Evolutionary conservation across 2,329 filamentous ascomycete genomes (phyloP), one percentile per base, ranked within the genome.

Genomic region (Xylaria sp.): DNA sequence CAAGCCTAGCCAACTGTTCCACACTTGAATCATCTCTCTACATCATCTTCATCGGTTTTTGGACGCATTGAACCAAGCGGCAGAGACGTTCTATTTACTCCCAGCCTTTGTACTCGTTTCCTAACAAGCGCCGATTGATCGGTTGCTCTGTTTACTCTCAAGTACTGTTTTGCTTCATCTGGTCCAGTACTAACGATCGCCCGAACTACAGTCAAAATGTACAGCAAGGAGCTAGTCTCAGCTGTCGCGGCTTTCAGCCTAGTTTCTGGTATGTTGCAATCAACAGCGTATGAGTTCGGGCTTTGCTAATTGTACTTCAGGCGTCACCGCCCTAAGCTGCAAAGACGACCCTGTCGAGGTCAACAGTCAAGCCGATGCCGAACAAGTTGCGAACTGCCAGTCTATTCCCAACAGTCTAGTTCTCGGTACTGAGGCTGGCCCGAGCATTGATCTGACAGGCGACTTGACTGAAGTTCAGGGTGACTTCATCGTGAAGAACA

Each of bases 341-440:
- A 76, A 77, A 58, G 76, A 80, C 69, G 67, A 77, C 61, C 83
- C 83, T 20, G 81, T 83, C 70, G 90, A 88, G 74, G 85, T 94
- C 83, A 86, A 86, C 80, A 90, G 87, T 81, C 87, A 84, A 64
- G 87, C 88, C 75, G 87, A 92, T 78, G 89, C 88, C 66, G 85
- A 85, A 20, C 80, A 79, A 58, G 83, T 95, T 69, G 80, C 86
- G 63, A 77, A 79, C 72, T 97, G 94, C 87, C 79, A 82, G n/a
- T 91, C 88, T 65, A 86, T 93, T 78, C 82, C 87, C 61, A 94
- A 92, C 77, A 86, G 88, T 79, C 84, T 97, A 70, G 85, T 88
- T 72, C 86, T 97, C 73, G 86, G 85, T 70, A 83, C 84, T 46
- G 78, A 80, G 61, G 85, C 89, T 48, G 81, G 85, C 61, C 87